Evolutionary conservation across 257 asterid genomes (phyloP).

Genomic region (Coffea eugenioides): DNA sequence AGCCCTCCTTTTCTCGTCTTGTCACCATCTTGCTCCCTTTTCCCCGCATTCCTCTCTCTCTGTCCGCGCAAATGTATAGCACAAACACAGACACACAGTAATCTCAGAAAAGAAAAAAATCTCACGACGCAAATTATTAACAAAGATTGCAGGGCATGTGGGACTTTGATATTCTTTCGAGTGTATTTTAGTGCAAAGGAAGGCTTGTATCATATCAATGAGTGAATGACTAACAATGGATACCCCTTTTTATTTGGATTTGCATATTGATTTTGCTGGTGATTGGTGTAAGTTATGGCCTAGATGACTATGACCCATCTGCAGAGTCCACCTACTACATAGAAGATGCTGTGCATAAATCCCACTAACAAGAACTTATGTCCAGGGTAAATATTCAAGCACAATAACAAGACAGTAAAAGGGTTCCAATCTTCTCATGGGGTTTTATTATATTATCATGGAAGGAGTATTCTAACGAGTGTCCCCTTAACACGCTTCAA

Average conservation of each 20-base stretch:
- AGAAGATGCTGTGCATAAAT: neutral
- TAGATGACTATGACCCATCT: neutral
- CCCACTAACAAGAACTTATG: no score
- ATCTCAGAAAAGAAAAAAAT: no score
- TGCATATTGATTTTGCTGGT: neutral
- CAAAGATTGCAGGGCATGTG: no score
- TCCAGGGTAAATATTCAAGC: no score
- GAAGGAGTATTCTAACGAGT: no score
- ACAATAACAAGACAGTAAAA: no score
- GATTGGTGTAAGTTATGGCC: neutral
- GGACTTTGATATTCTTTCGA: neutral
- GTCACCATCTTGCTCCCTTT: constrained; percentile 32
- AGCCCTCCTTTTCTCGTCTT: constrained; percentile 18
- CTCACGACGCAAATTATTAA: neutral
- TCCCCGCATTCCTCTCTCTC: constrained; percentile 16
- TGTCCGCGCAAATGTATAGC: neutral
- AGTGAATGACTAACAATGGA: neutral
- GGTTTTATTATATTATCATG: no score
- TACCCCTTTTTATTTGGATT: neutral
- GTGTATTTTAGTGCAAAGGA: neutral
- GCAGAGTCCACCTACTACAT: neutral
- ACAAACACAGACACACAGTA: neutral
- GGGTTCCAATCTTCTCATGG: neutral
- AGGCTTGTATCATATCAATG: neutral
- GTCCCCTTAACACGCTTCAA: no score